These are phyloP conservation scores for Flaveria linearis DNA, from an alignment of 129 eudicot genomes.

Conservation along the genomic window DNA sequence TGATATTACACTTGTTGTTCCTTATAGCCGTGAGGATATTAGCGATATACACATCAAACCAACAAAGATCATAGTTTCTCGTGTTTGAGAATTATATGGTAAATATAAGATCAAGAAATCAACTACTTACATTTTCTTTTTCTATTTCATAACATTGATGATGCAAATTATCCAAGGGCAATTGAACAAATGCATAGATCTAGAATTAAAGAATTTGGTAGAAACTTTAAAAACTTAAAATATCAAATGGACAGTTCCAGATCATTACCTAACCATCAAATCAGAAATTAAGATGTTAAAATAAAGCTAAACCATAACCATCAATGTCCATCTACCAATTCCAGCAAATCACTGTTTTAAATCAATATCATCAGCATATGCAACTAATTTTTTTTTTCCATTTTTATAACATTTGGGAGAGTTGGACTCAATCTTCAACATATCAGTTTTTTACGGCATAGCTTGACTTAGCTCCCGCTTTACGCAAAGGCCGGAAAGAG, in stretches of 20 bases:
- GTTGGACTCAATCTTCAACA: conserved; percentile 29
- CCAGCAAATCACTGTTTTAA: conserved; percentile 13
- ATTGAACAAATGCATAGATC: conserved; percentile 2
- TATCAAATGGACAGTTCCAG: conserved; percentile 28
- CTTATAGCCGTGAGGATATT: too few species aligned
- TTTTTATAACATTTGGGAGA: neutral
- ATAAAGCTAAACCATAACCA: conserved; percentile 17
- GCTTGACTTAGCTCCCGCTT: too few species aligned
- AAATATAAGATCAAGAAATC: neutral
- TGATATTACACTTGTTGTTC: too few species aligned
- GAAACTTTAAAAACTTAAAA: conserved; percentile 18
- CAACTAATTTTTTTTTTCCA: neutral
- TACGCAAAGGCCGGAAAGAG: too few species aligned
- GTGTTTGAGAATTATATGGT: neutral
- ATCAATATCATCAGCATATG: neutral
- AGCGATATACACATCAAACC: too few species aligned
- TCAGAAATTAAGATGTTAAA: conserved; percentile 26
- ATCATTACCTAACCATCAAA: conserved; percentile 39
- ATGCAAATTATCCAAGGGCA: conserved; percentile 8
- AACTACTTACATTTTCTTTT: neutral
- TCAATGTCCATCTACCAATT: conserved; percentile 33
- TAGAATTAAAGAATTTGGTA: neutral
- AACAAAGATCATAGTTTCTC: too few species aligned
- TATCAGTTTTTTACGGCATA: conserved; percentile 6
- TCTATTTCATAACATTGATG: neutral